phyloP scores from a whole-genome alignment of 2,329 filamentous ascomycete genomes.

The Aspergillus luchuensis region DNA sequence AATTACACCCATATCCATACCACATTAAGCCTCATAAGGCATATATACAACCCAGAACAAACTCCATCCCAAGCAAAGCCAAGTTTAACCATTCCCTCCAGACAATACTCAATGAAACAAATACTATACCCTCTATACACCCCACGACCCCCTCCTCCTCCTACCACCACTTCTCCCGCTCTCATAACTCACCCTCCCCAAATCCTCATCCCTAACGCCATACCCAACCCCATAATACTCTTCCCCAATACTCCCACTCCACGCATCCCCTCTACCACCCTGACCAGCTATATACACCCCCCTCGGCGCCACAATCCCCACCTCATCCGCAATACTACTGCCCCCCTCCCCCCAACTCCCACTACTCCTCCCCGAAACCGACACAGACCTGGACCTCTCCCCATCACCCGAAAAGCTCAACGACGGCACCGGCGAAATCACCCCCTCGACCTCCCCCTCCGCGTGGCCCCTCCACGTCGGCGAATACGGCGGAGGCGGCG shows the following conservation, averaged over 20 bases:
- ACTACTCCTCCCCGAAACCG: slow-evolving; percentile 14
- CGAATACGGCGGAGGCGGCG: slow-evolving; percentile 47
- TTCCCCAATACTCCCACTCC: too few species aligned
- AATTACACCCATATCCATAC: neutral
- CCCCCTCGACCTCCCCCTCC: neutral
- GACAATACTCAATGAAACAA: neutral
- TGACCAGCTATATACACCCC: slow-evolving; percentile 19
- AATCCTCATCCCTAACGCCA: too few species aligned
- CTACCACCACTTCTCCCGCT: too few species aligned
- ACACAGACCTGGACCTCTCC: slow-evolving; percentile 7
- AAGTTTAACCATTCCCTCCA: neutral
- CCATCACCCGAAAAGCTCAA: slow-evolving; percentile 34
- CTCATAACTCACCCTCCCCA: too few species aligned
- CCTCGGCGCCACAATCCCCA: slow-evolving; percentile 32
- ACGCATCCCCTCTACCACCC: neutral
- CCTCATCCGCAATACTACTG: neutral
- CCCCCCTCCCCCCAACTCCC: neutral
- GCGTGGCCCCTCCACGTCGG: slow-evolving; percentile 17
- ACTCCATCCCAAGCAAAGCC: too few species aligned
- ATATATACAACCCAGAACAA: neutral
- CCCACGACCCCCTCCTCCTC: too few species aligned
- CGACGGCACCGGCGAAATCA: slow-evolving; percentile 32
- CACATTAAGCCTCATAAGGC: neutral
- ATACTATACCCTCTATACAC: too few species aligned
- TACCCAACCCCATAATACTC: too few species aligned